These are phyloP conservation scores for Kurtzmaniella quercitrusa DNA, from an alignment of 1,139 yeast species.

Conservation along the genomic window DNA sequence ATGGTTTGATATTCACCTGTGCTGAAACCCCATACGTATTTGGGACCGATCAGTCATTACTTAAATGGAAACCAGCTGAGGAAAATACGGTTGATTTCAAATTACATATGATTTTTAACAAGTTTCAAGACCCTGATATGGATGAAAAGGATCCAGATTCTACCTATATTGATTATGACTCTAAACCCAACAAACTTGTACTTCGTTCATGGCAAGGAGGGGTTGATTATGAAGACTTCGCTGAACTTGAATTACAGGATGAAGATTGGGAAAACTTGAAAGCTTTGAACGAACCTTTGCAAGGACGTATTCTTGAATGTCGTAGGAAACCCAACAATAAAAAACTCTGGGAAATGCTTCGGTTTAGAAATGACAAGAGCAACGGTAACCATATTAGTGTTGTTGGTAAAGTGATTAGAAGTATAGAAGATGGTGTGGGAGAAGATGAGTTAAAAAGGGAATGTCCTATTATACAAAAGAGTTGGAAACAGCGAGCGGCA, in stretches of 20 bases:
- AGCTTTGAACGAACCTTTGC: slow-evolving; percentile 68
- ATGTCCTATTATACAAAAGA: slow-evolving; percentile 29
- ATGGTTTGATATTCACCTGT: slow-evolving; percentile 91
- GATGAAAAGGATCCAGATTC: slow-evolving; percentile 71
- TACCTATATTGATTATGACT: slow-evolving; percentile 76
- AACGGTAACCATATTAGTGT: slow-evolving; percentile 82
- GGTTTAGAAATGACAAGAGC: slow-evolving; percentile 90
- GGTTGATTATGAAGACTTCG: slow-evolving; percentile 61
- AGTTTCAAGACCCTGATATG: slow-evolving; percentile 63
- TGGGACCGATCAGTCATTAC: slow-evolving; percentile 78
- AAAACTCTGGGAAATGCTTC: slow-evolving; percentile 74
- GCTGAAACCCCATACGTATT: slow-evolving; percentile 81
- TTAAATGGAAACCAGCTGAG: slow-evolving; percentile 97
- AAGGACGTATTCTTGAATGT: slow-evolving; percentile 90
- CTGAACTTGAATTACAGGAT: slow-evolving; percentile 56
- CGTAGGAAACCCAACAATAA: slow-evolving; percentile 46
- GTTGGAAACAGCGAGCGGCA: slow-evolving; percentile 33
- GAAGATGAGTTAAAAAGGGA: slow-evolving; percentile 64
- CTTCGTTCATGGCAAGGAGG: slow-evolving; percentile 82
- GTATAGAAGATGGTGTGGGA: slow-evolving; percentile 83
- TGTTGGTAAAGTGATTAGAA: slow-evolving; percentile 74
- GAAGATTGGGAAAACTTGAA: slow-evolving; percentile 83
- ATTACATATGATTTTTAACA: slow-evolving; percentile 62
- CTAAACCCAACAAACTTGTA: slow-evolving; percentile 60
- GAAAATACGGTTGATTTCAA: slow-evolving; percentile 92